Percentiles rank a stretch among this genome's conserved stretches.
Conservation (phyloP, 306 rosid genomes). For the Vachellia collinsii region DNA sequence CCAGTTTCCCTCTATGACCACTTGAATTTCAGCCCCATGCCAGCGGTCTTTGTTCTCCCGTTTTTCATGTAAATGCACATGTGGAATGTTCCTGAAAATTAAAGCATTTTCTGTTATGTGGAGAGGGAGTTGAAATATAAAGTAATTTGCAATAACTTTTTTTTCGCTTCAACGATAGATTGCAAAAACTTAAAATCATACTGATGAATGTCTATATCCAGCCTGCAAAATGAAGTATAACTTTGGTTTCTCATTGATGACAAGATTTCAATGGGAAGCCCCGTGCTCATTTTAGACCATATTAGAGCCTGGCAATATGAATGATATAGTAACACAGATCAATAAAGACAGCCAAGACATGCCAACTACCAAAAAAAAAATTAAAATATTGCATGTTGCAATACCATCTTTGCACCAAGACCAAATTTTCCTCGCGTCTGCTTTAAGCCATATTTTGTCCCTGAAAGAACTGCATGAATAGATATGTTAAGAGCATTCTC, state of each 20-base stretch:
- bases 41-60: constrained; percentile 66
- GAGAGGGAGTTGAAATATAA: constrained; percentile 31
- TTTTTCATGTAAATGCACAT: constrained; percentile 84
- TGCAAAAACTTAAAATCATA: constrained; percentile 44
- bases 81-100: constrained; percentile 86
- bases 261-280: constrained; percentile 90
- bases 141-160: constrained; percentile 8
- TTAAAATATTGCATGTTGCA: constrained; percentile 10
- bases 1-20: constrained; percentile 98
- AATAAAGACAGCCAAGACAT: constrained; percentile 10
- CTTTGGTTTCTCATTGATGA: constrained; percentile 87
- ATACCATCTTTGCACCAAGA: constrained; percentile 98
- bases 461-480: constrained; percentile 77
- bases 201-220: constrained; percentile 94
- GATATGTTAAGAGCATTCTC: constrained; percentile 37
- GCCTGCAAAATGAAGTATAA: constrained; percentile 80
- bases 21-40: constrained; percentile 98
- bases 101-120: constrained; percentile 32
- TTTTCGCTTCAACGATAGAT: background rate
- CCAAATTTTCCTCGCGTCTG: constrained; percentile 98
- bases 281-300: constrained; percentile 99
- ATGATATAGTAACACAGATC: constrained; percentile 24
- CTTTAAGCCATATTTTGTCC: constrained; percentile 96
- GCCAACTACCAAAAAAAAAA: background rate
- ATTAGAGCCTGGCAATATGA: constrained; percentile 75